Percentiles rank a stretch among this genome's conserved stretches.
These are phyloP conservation scores for Dendrocalamus latiflorus DNA, from an alignment of 202 grass and related monocot genomes.

Conservation along the genomic window DNA sequence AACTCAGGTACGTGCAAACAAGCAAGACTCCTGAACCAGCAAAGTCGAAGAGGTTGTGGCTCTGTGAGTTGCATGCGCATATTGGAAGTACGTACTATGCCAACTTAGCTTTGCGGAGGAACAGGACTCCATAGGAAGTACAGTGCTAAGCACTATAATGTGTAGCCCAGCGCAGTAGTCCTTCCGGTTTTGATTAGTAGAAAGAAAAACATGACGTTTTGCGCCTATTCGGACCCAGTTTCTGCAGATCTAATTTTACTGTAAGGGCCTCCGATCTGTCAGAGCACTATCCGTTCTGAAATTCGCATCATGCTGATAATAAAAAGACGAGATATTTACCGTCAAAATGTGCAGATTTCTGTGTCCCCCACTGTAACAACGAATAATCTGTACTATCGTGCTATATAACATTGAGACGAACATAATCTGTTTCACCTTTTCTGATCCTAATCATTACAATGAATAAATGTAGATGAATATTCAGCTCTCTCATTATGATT, in stretches of 20 bases:
- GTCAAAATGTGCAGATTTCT: neutral
- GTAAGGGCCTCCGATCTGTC: neutral
- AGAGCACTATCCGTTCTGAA: neutral
- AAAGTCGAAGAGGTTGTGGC: neutral
- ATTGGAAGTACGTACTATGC: neutral
- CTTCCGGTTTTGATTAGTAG: neutral
- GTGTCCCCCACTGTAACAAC: neutral
- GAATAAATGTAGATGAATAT: neutral
- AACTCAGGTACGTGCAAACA: neutral
- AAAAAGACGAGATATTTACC: neutral
- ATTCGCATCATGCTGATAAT: neutral
- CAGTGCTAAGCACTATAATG: neutral
- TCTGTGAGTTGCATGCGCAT: neutral
- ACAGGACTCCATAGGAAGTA: neutral
- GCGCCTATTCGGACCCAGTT: neutral
- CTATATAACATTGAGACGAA: neutral
- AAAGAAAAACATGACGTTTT: neutral
- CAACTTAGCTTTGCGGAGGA: neutral
- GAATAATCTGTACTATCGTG: neutral
- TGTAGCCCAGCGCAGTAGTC: neutral
- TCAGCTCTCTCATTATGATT: neutral
- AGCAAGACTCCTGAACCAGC: neutral
- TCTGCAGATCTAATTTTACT: neutral
- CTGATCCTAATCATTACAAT: neutral
- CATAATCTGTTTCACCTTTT: neutral